A percentile compares a stretch with the other conserved stretches of the same genome.
Evolutionary conservation across 495 filamentous ascomycete species (phyloP).

Genomic region (Xylaria grammica): DNA sequence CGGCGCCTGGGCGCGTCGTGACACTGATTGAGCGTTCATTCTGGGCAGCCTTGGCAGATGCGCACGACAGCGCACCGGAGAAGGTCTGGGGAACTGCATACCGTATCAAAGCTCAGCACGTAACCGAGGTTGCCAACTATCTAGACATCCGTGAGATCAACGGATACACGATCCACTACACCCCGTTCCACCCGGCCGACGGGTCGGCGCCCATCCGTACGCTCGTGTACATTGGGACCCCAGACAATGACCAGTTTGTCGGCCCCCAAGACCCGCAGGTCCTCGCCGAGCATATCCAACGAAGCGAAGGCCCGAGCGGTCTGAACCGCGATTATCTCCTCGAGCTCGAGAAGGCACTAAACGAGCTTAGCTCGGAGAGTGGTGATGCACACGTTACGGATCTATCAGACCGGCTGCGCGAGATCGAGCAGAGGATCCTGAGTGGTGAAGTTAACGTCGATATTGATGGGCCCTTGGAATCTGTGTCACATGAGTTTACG

Average conservation of each 20-base stretch:
- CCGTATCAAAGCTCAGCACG: conserved; percentile 74
- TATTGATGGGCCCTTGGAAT: background rate
- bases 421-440: conserved; percentile 49
- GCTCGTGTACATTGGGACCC: conserved; percentile 94
- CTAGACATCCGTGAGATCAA: conserved; percentile 98
- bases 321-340: conserved; percentile 92
- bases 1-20: conserved; percentile 86
- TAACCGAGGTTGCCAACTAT: conserved; percentile 83
- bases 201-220: conserved; percentile 51
- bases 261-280: conserved; percentile 78
- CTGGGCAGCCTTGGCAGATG: conserved; percentile 81
- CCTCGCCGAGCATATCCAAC: conserved; percentile 84
- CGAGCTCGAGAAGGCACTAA: conserved; percentile 76
- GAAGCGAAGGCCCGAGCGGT: conserved; percentile 81
- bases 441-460: conserved; percentile 27
- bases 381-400: conserved; percentile 83
- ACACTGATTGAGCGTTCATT: conserved; percentile 83
- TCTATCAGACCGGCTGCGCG: conserved; percentile 61
- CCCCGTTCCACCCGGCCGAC: conserved; percentile 70
- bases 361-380: conserved; percentile 74
- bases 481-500: conserved; percentile 46
- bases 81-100: conserved; percentile 92
- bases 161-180: conserved; percentile 90
- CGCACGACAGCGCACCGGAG: conserved; percentile 62
- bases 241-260: conserved; percentile 91